Evolutionary conservation across 1,284 basidiomycete species (phyloP).

Genomic region (Mycosarcoma mackinlayi): DNA sequence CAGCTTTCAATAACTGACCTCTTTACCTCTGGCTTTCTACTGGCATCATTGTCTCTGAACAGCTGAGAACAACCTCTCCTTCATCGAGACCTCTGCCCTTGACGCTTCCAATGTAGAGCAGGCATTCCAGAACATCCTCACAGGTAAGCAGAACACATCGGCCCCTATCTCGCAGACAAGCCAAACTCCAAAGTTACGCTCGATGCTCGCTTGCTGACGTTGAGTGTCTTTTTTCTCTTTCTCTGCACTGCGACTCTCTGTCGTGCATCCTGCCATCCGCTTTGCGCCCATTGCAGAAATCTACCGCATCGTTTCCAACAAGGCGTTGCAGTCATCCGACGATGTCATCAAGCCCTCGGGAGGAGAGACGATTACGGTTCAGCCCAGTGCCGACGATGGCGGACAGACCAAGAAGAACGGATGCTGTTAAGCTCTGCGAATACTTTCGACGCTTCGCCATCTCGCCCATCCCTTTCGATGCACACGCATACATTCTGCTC

Average conservation of each 20-base stretch:
- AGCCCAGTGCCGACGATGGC: slow-evolving; percentile 66
- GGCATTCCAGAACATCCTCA: slow-evolving; percentile 94
- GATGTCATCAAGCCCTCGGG: slow-evolving; percentile 68
- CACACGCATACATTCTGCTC: slow-evolving; percentile 8
- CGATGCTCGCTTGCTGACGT: slow-evolving; percentile 2
- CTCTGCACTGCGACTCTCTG: not conserved
- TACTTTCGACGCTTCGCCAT: slow-evolving; percentile 1
- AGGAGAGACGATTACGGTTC: slow-evolving; percentile 68
- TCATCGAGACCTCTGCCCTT: slow-evolving; percentile 98
- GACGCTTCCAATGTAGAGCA: slow-evolving; percentile 96
- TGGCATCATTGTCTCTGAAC: slow-evolving; percentile 3
- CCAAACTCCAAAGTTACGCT: not conserved
- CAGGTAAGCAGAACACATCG: slow-evolving; percentile 74
- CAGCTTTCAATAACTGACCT: too few relatives aligned
- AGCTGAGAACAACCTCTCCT: slow-evolving; percentile 84
- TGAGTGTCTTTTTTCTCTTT: too few relatives aligned
- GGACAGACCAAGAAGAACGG: slow-evolving; percentile 67
- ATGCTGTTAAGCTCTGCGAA: slow-evolving; percentile 59
- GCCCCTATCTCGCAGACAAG: not conserved
- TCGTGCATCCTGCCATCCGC: not conserved
- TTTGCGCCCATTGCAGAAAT: slow-evolving; percentile 54
- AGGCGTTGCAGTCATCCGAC: slow-evolving; percentile 67
- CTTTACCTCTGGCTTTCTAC: too few relatives aligned
- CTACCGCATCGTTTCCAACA: slow-evolving; percentile 69
- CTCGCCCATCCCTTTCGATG: not conserved